Evolutionary conservation across 768 basidiomycete genomes (phyloP), one percentile per base, ranked within the genome.

Genomic region (Flagelloscypha sp.): DNA sequence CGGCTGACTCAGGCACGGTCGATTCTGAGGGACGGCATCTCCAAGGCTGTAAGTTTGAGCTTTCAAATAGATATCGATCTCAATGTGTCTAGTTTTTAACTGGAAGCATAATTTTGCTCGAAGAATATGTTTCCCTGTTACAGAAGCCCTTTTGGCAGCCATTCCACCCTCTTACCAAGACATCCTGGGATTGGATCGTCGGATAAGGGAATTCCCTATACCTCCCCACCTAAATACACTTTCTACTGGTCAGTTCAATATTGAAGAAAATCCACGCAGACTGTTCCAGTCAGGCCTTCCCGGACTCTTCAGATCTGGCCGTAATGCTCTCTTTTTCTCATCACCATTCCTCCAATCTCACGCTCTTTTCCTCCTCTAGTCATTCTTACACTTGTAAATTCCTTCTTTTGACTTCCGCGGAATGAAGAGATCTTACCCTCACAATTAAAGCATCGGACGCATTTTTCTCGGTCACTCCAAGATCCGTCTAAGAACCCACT

Each of bases 401-500:
- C 23, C 10, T 6, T 24, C 12, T 40, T 24, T 40, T 22, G n/a
- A n/a, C n/a, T n/a, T n/a, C n/a, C n/a, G n/a, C n/a, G n/a, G n/a
- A n/a, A n/a, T n/a, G n/a, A n/a, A n/a, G n/a, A n/a, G n/a, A n/a
- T n/a, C n/a, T 13, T 36, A 81, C 79, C 72, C 16, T 63, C 82
- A 48, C 48, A 82, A 8, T 76, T 71, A 46, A 68, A 83, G 23
- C 81, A 84, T 46, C 65, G 79, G 32, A 80, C 74, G 33, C 82
- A 76, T 60, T 83, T 82, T 47, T 77, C 76, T 0, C 76, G 78
- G 43, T 76, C 81, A 1, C 70, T 83, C 61, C 61, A 77, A 5
- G 78, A 81, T 45, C 66, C 74, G 45, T 79, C 81, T n/a, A 61
- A 59, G 6, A 82, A 82, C 45, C 81, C 81, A 4, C 59, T 84